phyloP scores from a whole-genome alignment of 352 stramenopile genomes.

The Aphanomyces invadans region DNA sequence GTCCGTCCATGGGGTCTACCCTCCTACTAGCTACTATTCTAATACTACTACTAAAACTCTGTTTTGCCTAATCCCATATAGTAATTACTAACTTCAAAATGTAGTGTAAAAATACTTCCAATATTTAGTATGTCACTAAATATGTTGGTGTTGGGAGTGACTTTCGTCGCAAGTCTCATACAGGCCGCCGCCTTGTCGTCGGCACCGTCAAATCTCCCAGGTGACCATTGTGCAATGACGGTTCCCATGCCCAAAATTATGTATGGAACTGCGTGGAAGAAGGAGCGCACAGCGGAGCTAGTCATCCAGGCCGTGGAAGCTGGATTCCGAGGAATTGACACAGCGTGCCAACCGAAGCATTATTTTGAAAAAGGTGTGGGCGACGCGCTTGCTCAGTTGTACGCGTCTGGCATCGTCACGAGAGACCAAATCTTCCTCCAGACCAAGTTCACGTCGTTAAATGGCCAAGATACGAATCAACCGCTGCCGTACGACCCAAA shows the following conservation, averaged over 20 bases:
- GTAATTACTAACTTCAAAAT: too few species aligned
- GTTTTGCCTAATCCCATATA: too few species aligned
- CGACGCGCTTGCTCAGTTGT: conserved; percentile 19
- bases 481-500: conserved; percentile 44
- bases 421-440: conserved; percentile 51
- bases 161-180: not conserved
- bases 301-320: conserved; percentile 37
- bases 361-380: conserved; percentile 57
- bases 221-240: too few species aligned
- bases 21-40: too few species aligned
- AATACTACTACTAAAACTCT: too few species aligned
- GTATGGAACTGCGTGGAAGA: conserved; percentile 55
- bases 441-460: conserved; percentile 52
- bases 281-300: conserved; percentile 38
- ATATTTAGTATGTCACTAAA: too few species aligned
- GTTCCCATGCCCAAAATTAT: conserved; percentile 24
- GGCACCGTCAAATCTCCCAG: too few species aligned
- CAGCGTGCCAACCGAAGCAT: conserved; percentile 59
- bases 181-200: not conserved
- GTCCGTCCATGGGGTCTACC: too few species aligned
- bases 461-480: conserved; percentile 44
- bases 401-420: conserved; percentile 23
- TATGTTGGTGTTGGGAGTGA: too few species aligned
- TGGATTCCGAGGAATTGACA: conserved; percentile 67
- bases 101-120: too few species aligned